Conservation (phyloP, 177 flowering plant genomes). For the Vitis hybrid region DNA sequence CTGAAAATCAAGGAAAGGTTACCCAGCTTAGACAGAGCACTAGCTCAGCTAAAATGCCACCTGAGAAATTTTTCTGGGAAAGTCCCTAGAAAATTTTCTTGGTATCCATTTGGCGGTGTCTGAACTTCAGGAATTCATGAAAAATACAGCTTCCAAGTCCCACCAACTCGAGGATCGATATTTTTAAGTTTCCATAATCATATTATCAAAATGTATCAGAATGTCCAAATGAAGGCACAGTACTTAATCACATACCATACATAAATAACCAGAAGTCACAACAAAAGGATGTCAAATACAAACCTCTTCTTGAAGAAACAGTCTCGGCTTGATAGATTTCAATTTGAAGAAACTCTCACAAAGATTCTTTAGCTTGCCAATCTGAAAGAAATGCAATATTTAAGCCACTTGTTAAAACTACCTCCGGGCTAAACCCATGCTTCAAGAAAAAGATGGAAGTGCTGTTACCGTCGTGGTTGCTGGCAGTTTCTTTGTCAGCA, state of each 20-base stretch:
- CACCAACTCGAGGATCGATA: neutral
- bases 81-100: neutral
- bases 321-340: constrained; percentile 53
- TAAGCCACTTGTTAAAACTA: too few relatives aligned
- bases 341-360: constrained; percentile 93
- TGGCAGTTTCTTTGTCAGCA: constrained; percentile 76
- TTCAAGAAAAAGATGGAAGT: neutral
- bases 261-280: neutral
- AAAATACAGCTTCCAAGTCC: neutral
- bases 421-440: neutral
- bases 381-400: constrained; percentile 34
- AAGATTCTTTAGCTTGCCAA: constrained; percentile 85
- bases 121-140: neutral
- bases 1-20: constrained; percentile 28
- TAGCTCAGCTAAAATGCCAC: neutral
- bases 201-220: too few relatives aligned
- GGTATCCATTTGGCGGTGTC: neutral
- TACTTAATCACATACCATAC: too few relatives aligned
- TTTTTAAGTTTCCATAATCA: neutral
- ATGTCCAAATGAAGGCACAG: neutral
- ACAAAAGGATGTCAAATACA: constrained; percentile 5
- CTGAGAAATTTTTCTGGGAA: neutral
- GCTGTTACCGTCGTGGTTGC: constrained; percentile 73
- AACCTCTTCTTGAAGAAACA: constrained; percentile 93
- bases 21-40: neutral